Evolutionary conservation across 352 stramenopile genomes (phyloP), one percentile per base, ranked within the genome.

Genomic region (Blastocystis sp.): DNA sequence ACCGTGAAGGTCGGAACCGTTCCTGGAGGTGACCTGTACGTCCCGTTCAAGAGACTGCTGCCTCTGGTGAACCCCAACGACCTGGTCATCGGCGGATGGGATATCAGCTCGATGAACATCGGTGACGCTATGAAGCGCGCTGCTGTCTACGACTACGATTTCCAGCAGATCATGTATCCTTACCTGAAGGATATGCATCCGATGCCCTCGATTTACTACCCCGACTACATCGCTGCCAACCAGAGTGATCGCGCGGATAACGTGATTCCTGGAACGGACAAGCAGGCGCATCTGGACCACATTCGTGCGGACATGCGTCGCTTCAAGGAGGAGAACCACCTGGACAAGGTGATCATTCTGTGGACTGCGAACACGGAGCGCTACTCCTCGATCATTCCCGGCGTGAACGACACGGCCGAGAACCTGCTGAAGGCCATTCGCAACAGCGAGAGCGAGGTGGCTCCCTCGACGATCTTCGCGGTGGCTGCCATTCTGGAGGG

Each of bases 281-380:
- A 97, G 89, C 92, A 98, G 88, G 76, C 92, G 87, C 91, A 89
- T 40, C 84, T 88, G 42, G 87, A 89, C 24, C 81, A 91, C 48
- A 89, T 94, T 63, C 91, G 90, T 56, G 88, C 90, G 51, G 89
- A 98, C 88, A 98, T 98, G 90, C 92, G 92, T 40, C 91, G 97
- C 85, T 98, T 98, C 88, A 98, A 98, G 91, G 78, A 89, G 34
- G 90, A 90, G 78, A 96, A 98, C 89, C 88, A 88, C 38, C 88
- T 98, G 0, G 95, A 98, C 89, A 97, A 98, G 91, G 87, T 99
- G 44, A 97, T 99, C 86, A 90, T 99, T 48, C 90, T 99, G 18
- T 99, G 96, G 96, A 98, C 95, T 64, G 96, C 96, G 87, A 99
- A 99, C 91, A 99, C 96, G 42, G 96, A 99, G 89, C 93, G 96